These are phyloP conservation scores for Lasiosphaeria miniovina DNA, from an alignment of 495 filamentous ascomycete species.

Conservation along the genomic window DNA sequence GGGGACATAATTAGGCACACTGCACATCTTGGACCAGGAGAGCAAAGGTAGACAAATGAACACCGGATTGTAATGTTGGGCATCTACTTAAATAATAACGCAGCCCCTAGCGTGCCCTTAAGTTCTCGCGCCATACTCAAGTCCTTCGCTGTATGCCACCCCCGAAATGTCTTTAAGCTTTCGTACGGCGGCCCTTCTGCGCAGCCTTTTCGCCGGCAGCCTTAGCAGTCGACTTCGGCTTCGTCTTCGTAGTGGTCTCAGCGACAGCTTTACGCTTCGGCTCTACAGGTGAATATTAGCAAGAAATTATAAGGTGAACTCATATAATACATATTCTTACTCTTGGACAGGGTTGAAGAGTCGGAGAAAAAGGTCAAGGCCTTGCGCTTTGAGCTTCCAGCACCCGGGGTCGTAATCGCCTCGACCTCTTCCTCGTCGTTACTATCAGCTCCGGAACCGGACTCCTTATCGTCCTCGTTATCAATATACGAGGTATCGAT, in stretches of 20 bases:
- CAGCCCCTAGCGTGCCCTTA: slow-evolving; percentile 9
- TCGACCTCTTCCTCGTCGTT: neutral
- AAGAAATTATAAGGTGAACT: slow-evolving; percentile 10
- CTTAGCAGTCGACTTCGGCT: slow-evolving; percentile 6
- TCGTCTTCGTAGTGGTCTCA: slow-evolving; percentile 10
- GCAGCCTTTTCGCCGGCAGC: slow-evolving; percentile 9
- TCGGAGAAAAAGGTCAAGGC: neutral
- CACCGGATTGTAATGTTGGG: neutral
- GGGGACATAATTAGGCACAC: neutral
- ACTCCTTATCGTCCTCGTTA: neutral
- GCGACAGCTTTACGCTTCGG: slow-evolving; percentile 11
- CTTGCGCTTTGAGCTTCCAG: neutral
- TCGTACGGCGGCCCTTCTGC: slow-evolving; percentile 10
- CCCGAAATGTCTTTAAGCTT: slow-evolving; percentile 12
- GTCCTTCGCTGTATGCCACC: slow-evolving; percentile 11
- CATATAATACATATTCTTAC: slow-evolving; percentile 12
- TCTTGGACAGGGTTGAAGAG: slow-evolving; percentile 8
- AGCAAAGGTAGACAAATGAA: neutral
- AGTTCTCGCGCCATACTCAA: slow-evolving; percentile 12
- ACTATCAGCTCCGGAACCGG: neutral
- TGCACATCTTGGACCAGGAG: neutral
- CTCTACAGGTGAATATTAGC: slow-evolving; percentile 12
- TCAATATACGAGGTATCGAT: neutral
- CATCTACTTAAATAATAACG: slow-evolving; percentile 1
- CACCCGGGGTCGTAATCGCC: neutral